Evolutionary conservation across 305 asterid genomes (phyloP).

Genomic region (Andrographis paniculata): DNA sequence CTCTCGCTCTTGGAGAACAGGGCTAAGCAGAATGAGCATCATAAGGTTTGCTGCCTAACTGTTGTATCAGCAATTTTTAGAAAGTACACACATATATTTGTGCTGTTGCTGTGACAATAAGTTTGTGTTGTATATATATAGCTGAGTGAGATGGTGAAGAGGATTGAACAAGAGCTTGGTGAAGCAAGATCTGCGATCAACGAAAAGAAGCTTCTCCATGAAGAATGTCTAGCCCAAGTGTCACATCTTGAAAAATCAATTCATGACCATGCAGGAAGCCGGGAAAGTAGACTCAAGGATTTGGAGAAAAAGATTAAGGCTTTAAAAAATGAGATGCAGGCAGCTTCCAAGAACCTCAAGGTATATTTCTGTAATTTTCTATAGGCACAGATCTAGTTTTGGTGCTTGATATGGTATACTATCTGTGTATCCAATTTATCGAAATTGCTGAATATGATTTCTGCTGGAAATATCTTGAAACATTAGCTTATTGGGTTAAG

Average conservation of each 20-base stretch:
- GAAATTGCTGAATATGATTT: constrained; percentile 3
- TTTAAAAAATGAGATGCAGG: constrained; percentile 60
- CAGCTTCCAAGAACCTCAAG: constrained; percentile 71
- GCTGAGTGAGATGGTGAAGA: constrained; percentile 84
- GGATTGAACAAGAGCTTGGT: constrained; percentile 64
- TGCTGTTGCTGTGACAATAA: too few relatives aligned
- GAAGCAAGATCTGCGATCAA: constrained; percentile 58
- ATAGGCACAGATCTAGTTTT: constrained; percentile 9
- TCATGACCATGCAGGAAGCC: constrained; percentile 68
- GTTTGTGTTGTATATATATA: constrained; percentile 26
- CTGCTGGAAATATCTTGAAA: constrained; percentile 8
- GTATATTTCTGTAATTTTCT: constrained; percentile 27
- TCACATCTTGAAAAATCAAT: constrained; percentile 69
- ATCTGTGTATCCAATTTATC: constrained; percentile 4
- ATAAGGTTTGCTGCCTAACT: constrained; percentile 60
- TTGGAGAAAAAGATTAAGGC: constrained; percentile 76
- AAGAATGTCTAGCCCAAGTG: constrained; percentile 60
- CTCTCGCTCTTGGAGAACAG: constrained; percentile 74
- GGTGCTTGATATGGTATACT: constrained; percentile 2
- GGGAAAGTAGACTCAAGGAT: constrained; percentile 76
- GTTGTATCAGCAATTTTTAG: constrained; percentile 12
- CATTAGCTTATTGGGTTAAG: too few relatives aligned
- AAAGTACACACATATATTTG: too few relatives aligned
- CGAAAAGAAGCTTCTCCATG: constrained; percentile 48
- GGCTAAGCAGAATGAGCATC: constrained; percentile 97